Evolutionary conservation across 441 rosid genomes (phyloP), one percentile per base, ranked within the genome.

Genomic region (Capsella rubella): DNA sequence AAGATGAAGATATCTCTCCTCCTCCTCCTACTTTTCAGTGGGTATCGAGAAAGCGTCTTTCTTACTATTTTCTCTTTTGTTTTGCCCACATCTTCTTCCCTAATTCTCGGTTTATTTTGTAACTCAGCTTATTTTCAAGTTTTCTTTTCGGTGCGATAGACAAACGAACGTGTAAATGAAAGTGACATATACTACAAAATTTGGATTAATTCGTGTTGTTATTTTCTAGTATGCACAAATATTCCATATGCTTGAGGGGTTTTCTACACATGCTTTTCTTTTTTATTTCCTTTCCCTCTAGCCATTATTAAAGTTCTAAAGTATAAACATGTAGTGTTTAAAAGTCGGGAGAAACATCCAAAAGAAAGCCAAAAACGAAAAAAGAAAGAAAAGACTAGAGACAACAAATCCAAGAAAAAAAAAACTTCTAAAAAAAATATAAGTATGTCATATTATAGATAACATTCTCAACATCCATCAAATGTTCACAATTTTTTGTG

Each of bases 1-100:
- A 64, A 51, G 68, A 71, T 64, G 72, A 71, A 58, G 50, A 77
- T 50, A 56, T 57, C 62, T 15, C 31, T 29, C 37, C 0, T 34
- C 62, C 76, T 64, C 68, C 67, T 34, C 62, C 76, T 64, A 63
- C 67, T 77, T 77, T 71, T 57, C 80, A 71, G 72, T 7, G 54
- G 8, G 60, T 49, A 14, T 46, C 37, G 12, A 21, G 25, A 62
- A 69, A 70, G 67, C 29, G n/a, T 63, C 46, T 37, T 47, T 62
- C 2, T 21, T 21, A 21, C 28, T 55, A 15, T 31, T 31, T 66
- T 50, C 12, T 11, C 8, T 40, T 50, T 50, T n/a, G 10, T 14
- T 40, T 40, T 32, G 14, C 13, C 9, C 4, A 56, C 0, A 51
- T 42, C 21, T 21, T 21, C 25, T 21, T 64, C 80, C 69, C n/a